Evolutionary conservation across 2,329 filamentous ascomycete genomes (phyloP).

Genomic region (Macrophomina tecta): DNA sequence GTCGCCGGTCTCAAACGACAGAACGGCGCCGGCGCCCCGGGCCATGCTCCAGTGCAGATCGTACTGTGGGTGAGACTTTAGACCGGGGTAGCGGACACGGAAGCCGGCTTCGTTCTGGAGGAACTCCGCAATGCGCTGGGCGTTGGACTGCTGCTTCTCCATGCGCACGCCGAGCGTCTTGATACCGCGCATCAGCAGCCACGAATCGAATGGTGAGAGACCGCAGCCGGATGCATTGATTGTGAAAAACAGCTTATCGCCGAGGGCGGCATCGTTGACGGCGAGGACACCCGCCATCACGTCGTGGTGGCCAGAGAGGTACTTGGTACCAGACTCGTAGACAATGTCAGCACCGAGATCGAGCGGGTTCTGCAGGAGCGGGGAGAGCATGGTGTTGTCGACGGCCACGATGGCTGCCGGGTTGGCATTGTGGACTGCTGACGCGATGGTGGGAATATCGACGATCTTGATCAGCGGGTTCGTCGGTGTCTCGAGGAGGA

Average conservation of each 20-base stretch:
- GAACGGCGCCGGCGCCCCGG: slow-evolving; percentile 88
- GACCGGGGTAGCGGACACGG: slow-evolving; percentile 90
- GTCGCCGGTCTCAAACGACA: slow-evolving; percentile 96
- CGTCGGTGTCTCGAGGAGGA: slow-evolving; percentile 93
- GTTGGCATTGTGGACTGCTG: slow-evolving; percentile 77
- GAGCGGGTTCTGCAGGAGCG: slow-evolving; percentile 89
- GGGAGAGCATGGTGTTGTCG: slow-evolving; percentile 99
- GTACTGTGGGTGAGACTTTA: slow-evolving; percentile 95
- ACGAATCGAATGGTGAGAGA: slow-evolving; percentile 92
- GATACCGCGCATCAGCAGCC: slow-evolving; percentile 91
- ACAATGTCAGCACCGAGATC: slow-evolving; percentile 95
- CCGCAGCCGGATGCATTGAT: slow-evolving; percentile 97
- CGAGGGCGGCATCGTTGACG: slow-evolving; percentile 80
- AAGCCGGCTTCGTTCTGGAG: slow-evolving; percentile 84
- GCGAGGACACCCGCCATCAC: slow-evolving; percentile 98
- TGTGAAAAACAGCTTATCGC: slow-evolving; percentile 91
- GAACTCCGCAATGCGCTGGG: slow-evolving; percentile 88
- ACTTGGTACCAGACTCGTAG: slow-evolving; percentile 98
- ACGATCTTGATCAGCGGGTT: slow-evolving; percentile 99
- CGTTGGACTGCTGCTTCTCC: slow-evolving; percentile 97
- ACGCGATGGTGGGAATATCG: slow-evolving; percentile 82
- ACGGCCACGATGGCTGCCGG: slow-evolving; percentile 83
- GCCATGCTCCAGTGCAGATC: slow-evolving; percentile 96
- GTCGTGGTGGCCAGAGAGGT: slow-evolving; percentile 96
- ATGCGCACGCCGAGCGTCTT: slow-evolving; percentile 97